These are phyloP conservation scores for Colletotrichum somersetense DNA, from an alignment of 2,329 filamentous ascomycete genomes.

Conservation along the genomic window DNA sequence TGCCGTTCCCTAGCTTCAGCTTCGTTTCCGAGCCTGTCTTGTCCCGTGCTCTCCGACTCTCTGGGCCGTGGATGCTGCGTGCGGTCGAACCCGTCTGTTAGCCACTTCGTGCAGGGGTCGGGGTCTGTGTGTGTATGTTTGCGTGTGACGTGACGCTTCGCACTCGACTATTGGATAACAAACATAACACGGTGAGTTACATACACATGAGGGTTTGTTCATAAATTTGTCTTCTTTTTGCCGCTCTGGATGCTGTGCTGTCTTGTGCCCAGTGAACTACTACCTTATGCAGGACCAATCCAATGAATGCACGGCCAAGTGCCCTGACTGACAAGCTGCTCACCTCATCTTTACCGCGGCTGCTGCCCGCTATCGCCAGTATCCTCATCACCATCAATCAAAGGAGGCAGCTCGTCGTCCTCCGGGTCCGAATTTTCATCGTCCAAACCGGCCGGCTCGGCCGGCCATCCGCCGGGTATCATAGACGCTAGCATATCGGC, in stretches of 20 bases:
- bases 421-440: conserved; percentile 35
- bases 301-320: background rate
- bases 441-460: conserved; percentile 39
- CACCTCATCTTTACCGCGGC: background rate
- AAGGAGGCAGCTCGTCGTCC: conserved; percentile 18
- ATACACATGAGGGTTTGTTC: no score
- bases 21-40: background rate
- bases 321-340: no score
- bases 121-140: conserved; percentile 16
- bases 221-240: background rate
- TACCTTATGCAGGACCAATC: background rate
- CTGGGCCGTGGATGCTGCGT: conserved; percentile 23
- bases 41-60: background rate
- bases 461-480: conserved; percentile 32
- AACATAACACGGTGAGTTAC: no score
- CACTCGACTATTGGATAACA: background rate
- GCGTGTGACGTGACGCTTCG: background rate
- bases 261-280: background rate
- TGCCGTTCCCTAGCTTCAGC: conserved; percentile 39
- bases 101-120: conserved; percentile 8
- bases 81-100: conserved; percentile 38
- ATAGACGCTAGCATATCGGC: conserved; percentile 29
- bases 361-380: background rate
- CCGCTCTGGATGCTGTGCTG: background rate
- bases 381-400: background rate